These are phyloP conservation scores for Suhomyces sp. DNA, from an alignment of 805 yeast genomes.

Conservation along the genomic window DNA sequence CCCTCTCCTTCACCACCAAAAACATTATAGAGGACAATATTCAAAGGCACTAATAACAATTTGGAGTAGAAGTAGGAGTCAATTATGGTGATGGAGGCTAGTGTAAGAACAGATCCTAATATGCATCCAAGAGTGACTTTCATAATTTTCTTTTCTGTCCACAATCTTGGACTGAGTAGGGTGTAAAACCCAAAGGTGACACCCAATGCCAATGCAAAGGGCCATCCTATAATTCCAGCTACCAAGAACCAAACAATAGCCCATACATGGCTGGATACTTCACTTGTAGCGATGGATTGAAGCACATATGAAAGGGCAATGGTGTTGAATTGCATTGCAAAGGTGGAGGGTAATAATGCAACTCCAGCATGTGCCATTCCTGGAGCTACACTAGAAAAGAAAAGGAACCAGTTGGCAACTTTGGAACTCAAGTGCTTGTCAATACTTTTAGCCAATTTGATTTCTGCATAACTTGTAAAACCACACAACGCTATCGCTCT, in stretches of 20 bases:
- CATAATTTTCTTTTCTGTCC: conserved; percentile 6
- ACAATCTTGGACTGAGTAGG: conserved; percentile 10
- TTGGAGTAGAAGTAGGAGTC: conserved; percentile 66
- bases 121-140: conserved; percentile 13
- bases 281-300: conserved; percentile 17
- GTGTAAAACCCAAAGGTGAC: conserved; percentile 54
- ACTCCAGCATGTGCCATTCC: conserved; percentile 90
- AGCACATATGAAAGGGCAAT: conserved; percentile 44
- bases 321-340: conserved; percentile 54
- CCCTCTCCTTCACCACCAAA: conserved; percentile 67
- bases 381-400: conserved; percentile 63
- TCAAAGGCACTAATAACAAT: conserved; percentile 69
- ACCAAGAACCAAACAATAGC: conserved; percentile 47
- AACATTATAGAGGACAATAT: conserved; percentile 83
- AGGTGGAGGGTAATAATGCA: conserved; percentile 79
- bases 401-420: conserved; percentile 58
- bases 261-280: conserved; percentile 10
- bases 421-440: conserved; percentile 29
- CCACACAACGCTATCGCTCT: conserved; percentile 43
- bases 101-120: conserved; percentile 18
- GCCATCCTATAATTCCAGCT: conserved; percentile 92
- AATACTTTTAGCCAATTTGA: conserved; percentile 46
- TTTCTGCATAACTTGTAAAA: conserved; percentile 50
- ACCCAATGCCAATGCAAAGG: conserved; percentile 69
- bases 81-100: conserved; percentile 32